These are phyloP conservation scores for Eucalyptus erythrocorys DNA, from an alignment of 345 rosid species.

Conservation along the genomic window DNA sequence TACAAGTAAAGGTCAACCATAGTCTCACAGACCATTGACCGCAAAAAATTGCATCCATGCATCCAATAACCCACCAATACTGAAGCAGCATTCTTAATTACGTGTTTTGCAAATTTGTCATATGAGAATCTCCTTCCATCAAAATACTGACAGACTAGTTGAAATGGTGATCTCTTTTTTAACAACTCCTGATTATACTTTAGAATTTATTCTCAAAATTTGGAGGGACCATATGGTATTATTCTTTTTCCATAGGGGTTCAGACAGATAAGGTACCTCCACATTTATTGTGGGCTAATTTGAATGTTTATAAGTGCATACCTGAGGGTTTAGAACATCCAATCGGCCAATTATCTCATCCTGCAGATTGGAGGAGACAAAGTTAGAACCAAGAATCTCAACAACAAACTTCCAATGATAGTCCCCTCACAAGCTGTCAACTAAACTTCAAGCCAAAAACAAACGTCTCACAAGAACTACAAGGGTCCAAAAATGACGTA, in stretches of 20 bases:
- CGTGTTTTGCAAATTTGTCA: background rate
- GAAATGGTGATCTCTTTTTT: background rate
- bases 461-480: background rate
- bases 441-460: background rate
- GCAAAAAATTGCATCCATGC: background rate
- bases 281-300: background rate
- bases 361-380: slow-evolving; percentile 17
- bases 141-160: background rate
- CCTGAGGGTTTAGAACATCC: slow-evolving; percentile 91
- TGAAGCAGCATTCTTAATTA: background rate
- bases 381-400: background rate
- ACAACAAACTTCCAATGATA: background rate
- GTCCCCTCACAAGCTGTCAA: background rate
- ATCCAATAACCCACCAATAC: background rate
- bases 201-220: background rate
- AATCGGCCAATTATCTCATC: slow-evolving; percentile 48
- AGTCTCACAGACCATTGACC: background rate
- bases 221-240: background rate
- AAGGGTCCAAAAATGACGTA: background rate
- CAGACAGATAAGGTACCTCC: background rate
- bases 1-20: background rate
- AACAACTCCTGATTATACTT: background rate
- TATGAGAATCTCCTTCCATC: background rate
- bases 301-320: slow-evolving; percentile 8
- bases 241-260: background rate